Base-by-base conservation (phyloP, 805 yeast genomes). In the Ogataea paraovalis region DNA sequence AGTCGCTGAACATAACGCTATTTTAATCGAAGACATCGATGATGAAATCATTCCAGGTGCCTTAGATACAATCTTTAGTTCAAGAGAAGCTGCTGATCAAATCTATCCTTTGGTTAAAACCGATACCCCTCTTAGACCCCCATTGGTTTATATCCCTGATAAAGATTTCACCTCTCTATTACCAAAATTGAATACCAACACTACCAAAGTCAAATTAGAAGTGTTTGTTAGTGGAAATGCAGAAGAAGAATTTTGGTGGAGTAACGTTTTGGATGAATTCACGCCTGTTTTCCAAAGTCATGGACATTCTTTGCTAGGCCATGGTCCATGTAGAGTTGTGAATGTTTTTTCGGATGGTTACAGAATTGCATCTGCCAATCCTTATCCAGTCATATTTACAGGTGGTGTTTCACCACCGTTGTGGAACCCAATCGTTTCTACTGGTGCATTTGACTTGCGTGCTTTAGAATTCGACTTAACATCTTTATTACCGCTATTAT, bases 171-270 rank as follows among this genome's bases (percentile, higher is more conserved):
- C 55, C 2, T 60, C 71, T 19, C 52, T 58, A 2, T 57, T 82
- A n/a, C 81, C 85, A 3, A 56, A 57, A 14, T 63, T 85, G 27
- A 56, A 76, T 2, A 58, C 64, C 21, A 82, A 83, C 58, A 81
- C 88, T 4, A 80, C 88, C 2, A 72, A 81, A 49, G 79, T 81
- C 41, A 69, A 67, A 48, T 61, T 87, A 28, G 74, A 83, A 10
- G 61, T 88, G 4, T 81, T 79, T 53, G 79, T 85, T 12, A 78
- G 87, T 18, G 96, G 94, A 2, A 87, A 84, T 57, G 84, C 83
- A 2, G 80, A 76, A 32, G 96, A 88, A 65, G 96, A 89, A 62
- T 85, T 86, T 57, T 88, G 95, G 95, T 89, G 83, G 64, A 65
- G 81, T 2, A 84, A 86, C 53, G 59, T 70, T 16, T 49, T 83